Percentiles rank a stretch among this genome's conserved stretches.
Conservation (phyloP, 345 rosid genomes). For the Melaleuca quinquenervia region DNA sequence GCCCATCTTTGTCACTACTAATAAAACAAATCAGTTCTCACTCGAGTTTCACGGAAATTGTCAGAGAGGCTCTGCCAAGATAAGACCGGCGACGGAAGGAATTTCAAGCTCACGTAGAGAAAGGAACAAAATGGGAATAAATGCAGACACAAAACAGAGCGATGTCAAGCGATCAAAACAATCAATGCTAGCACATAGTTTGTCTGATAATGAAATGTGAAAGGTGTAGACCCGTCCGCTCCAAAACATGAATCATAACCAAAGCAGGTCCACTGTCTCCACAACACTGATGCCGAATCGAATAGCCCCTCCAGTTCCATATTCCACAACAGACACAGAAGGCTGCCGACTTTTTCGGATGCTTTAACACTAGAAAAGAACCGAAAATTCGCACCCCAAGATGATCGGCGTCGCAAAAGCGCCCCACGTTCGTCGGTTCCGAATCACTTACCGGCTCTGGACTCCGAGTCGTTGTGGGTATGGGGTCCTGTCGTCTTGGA, state of each 20-base stretch:
- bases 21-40: not conserved
- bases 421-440: not conserved
- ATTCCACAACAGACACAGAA: slow-evolving; percentile 12
- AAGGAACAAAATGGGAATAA: not conserved
- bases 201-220: slow-evolving; percentile 43
- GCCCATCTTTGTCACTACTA: not conserved
- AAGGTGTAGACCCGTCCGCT: slow-evolving; percentile 80
- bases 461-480: slow-evolving; percentile 8
- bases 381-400: not conserved
- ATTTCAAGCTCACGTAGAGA: not conserved
- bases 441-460: slow-evolving; percentile 29
- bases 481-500: slow-evolving; percentile 1
- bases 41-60: not conserved
- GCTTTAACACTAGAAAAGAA: not conserved
- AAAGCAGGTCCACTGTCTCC: slow-evolving; percentile 76
- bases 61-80: not conserved
- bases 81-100: not conserved
- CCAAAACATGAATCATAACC: slow-evolving; percentile 83
- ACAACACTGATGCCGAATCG: slow-evolving; percentile 65
- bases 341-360: not conserved
- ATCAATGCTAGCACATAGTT: slow-evolving; percentile 27
- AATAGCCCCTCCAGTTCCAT: slow-evolving; percentile 88
- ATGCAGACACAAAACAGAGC: not conserved
- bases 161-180: slow-evolving; percentile 4
- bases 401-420: not conserved